Evolutionary conservation across 225 moss, liverwort and hornwort species (phyloP).

Genomic region (Marchantia polymorpha): DNA sequence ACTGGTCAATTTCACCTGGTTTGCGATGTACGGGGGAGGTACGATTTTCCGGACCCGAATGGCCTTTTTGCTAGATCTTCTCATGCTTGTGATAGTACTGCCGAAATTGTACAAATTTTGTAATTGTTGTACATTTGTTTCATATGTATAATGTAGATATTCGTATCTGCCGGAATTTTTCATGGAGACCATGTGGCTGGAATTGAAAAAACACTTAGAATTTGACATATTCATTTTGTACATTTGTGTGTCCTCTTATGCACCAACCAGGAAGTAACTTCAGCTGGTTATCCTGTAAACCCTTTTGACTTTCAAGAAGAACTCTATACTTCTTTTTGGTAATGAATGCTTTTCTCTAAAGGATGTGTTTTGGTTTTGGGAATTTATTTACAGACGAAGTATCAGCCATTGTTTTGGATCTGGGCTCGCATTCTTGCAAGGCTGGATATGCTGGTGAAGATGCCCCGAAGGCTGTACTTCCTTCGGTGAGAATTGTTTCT

Average conservation of each 20-base stretch:
- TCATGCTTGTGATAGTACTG: neutral
- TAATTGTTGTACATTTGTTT: neutral
- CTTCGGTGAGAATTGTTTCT: slow-evolving; percentile 48
- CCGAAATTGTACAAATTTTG: neutral
- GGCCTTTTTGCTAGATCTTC: neutral
- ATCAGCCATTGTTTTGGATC: slow-evolving; percentile 91
- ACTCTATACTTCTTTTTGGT: neutral
- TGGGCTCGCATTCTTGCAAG: slow-evolving; percentile 93
- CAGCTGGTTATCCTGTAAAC: neutral
- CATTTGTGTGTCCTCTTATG: neutral
- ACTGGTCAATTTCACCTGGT: neutral
- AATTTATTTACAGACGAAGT: slow-evolving; percentile 66
- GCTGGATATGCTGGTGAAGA: slow-evolving; percentile 99
- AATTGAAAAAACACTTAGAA: neutral
- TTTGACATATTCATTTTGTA: too few species aligned
- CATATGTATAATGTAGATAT: neutral
- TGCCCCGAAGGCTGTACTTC: slow-evolving; percentile 81
- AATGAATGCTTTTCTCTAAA: neutral
- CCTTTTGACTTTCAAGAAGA: neutral
- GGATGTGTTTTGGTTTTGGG: neutral
- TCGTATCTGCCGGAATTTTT: neutral
- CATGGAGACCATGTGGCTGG: neutral
- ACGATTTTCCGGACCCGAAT: neutral
- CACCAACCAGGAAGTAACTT: neutral
- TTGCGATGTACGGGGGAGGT: slow-evolving; percentile 19